Conservation (phyloP, 805 yeast species). For the Teunomyces lycoperdinae region DNA sequence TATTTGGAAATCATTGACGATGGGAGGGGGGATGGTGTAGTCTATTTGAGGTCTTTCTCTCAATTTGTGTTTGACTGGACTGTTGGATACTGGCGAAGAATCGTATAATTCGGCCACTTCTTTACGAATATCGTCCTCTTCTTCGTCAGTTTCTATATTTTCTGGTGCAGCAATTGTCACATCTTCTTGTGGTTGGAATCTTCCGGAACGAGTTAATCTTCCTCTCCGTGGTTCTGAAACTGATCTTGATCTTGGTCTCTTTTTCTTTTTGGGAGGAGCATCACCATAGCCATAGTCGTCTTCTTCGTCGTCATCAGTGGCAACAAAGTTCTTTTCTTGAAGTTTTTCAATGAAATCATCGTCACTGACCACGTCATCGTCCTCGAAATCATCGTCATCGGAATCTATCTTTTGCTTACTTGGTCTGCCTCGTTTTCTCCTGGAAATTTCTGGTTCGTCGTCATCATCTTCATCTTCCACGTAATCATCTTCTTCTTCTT, state of each 20-base stretch:
- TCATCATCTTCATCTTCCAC: conserved; percentile 11
- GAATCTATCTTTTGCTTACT: conserved; percentile 11
- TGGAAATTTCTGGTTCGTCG: conserved; percentile 11
- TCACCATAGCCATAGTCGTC: conserved; percentile 15
- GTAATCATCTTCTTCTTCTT: conserved; percentile 5
- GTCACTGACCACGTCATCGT: conserved; percentile 15
- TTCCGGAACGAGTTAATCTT: conserved; percentile 18
- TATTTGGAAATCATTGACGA: conserved; percentile 42
- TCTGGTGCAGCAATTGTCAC: conserved; percentile 6
- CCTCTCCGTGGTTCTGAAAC: conserved; percentile 22
- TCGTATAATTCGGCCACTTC: conserved; percentile 67
- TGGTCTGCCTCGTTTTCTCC: conserved; percentile 9
- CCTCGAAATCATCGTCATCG: conserved; percentile 17
- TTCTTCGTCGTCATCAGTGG: conserved; percentile 37
- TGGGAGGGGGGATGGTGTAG: conserved; percentile 82
- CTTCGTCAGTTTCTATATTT: conserved; percentile 19
- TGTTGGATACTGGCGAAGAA: conserved; percentile 51
- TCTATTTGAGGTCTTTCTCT: conserved; percentile 57
- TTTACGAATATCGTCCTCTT: conserved; percentile 47
- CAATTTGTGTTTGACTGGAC: conserved; percentile 42
- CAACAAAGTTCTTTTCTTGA: conserved; percentile 34
- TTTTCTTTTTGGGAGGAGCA: conserved; percentile 9
- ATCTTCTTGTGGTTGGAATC: conserved; percentile 3
- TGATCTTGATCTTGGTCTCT: conserved; percentile 21
- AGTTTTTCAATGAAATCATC: conserved; percentile 28